Conservation (phyloP, 73 alveolate species). For the Paramecium primaurelia region DNA sequence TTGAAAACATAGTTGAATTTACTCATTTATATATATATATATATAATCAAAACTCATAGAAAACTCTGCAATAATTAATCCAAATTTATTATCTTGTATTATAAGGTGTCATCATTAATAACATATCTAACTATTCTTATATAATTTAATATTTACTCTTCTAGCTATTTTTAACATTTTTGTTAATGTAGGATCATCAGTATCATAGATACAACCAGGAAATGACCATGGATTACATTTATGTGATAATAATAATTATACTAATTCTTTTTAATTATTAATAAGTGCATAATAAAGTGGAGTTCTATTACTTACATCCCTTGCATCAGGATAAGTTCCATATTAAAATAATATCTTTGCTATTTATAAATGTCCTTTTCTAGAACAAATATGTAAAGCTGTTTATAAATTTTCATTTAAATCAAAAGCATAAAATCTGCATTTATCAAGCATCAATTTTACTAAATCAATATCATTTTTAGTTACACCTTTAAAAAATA, state of each 20-base stretch:
- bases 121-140: neutral
- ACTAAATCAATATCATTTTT: neutral
- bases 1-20: neutral
- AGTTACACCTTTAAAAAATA: neutral
- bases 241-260: neutral
- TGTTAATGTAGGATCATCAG: neutral
- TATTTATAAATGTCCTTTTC: neutral
- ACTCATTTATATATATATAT: neutral
- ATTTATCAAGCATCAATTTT: neutral
- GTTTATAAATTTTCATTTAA: neutral
- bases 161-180: conserved; percentile 26
- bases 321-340: neutral
- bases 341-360: neutral
- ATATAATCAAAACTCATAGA: conserved; percentile 13
- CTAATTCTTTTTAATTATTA: neutral
- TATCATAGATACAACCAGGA: neutral
- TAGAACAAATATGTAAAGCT: neutral
- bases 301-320: neutral
- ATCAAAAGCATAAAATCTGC: conserved; percentile 38
- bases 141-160: neutral
- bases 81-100: neutral
- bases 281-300: conserved; percentile 14
- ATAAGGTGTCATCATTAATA: conserved; percentile 8
- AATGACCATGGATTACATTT: conserved; percentile 25
- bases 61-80: neutral